Base-by-base conservation (phyloP, 129 eudicot species). In the Artemisia annua region DNA sequence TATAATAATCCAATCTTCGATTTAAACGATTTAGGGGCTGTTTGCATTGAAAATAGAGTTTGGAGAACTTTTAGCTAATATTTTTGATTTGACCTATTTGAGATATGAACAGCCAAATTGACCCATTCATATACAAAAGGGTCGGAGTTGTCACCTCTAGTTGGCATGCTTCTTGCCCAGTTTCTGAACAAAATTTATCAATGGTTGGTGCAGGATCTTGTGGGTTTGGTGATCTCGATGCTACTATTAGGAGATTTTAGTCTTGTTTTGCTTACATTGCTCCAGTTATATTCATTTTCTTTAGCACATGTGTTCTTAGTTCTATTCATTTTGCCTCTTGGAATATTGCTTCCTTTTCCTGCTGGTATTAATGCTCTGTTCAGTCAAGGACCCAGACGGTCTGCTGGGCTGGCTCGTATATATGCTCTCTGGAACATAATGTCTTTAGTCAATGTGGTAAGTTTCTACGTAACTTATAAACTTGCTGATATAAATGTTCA, bases 391-490 rank as follows among this genome's bases (percentile, higher is more conserved):
- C 97, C 96, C 48, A 82, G 96, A 39, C 91, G 96, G 26, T 88
- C 99, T 28, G 94, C 99, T 3, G 99, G 99, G 51, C 91, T 91
- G 67, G 99, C 99, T 59, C 99, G 99, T 69, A 79, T 88, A 57
- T 95, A 95, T 77, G 99, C 99, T 76, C 79, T 95, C 74, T 95
- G 99, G 99, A 95, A 91, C 85, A 71, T 91, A 70, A 91, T 89
- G 19, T 95, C 99, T 39, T 71, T 95, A 80, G 75, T 91, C 72
- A 95, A 91, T 78, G 91, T 95, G 58, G 99, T 95, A 83, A 88
- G 96, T 80, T 26, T 15, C 48, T 39, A 43, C 35, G 4, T 44
- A 14, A 9, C 20, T 5, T 61, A 30, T 35, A 9, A 28, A 76
- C 20, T 17, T 48, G 46, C 46, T 67, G 50, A 24, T 75, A 32